Conservation (phyloP, 805 yeast species). For the Yarrowia porcina region DNA sequence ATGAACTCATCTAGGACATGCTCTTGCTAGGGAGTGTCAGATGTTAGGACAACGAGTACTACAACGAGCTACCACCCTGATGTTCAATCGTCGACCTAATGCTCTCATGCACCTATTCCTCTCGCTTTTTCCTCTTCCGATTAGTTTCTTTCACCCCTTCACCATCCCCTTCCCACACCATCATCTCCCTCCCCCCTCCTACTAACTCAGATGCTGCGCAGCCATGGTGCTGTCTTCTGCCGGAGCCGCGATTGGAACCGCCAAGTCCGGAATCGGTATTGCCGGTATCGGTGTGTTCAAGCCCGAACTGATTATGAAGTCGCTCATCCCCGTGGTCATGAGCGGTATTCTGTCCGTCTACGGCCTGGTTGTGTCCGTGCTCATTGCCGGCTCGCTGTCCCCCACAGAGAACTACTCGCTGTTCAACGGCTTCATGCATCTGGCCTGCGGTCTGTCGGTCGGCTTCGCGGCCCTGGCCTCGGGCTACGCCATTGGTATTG, state of each 20-base stretch:
- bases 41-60: no score
- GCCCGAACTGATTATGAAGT: constrained; percentile 93
- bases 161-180: no score
- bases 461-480: constrained; percentile 96
- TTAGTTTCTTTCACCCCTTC: no score
- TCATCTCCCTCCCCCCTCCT: neutral
- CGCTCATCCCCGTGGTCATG: constrained; percentile 94
- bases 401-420: constrained; percentile 78
- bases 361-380: constrained; percentile 93
- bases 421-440: constrained; percentile 96
- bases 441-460: constrained; percentile 92
- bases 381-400: constrained; percentile 78
- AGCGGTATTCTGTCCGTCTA: constrained; percentile 96
- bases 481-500: constrained; percentile 94
- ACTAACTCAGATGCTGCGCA: constrained; percentile 59
- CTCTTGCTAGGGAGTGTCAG: no score
- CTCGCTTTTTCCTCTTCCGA: no score
- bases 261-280: constrained; percentile 97
- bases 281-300: constrained; percentile 96
- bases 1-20: no score
- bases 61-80: no score
- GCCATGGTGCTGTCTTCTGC: constrained; percentile 88
- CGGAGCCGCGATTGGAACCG: constrained; percentile 99
- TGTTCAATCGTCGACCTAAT: no score
- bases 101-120: no score